Evolutionary conservation across 2,329 filamentous ascomycete genomes (phyloP), one percentile per base, ranked within the genome.

Genomic region (Ascochyta clinopodiicola): DNA sequence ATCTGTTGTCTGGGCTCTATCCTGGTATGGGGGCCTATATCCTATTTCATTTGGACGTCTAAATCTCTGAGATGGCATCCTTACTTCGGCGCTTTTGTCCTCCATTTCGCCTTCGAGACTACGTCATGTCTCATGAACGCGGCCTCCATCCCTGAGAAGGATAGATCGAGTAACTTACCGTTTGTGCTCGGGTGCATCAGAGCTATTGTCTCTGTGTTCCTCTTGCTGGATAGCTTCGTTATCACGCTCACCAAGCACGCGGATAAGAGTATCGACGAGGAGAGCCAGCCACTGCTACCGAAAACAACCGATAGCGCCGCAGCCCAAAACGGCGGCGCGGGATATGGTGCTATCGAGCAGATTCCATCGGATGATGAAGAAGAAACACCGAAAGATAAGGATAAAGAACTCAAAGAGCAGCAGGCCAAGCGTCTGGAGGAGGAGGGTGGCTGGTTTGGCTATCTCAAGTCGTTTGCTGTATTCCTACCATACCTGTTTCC

Each of bases 401-500:
- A 84, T 78, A 70, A 86, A 82, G 73, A 83, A 76, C 60, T 88
- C 85, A 80, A 79, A 59, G 73, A 77, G 51, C 71, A 75, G 44
- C 76, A 79, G 51, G 71, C 79, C 59, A 88, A 91, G 73, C 84
- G 88, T 2, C 80, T 92, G n/a, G 82, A 88, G 69, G 85, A 89
- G 60, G 85, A 89, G 55, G 90, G 90, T 1, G 91, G 87, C 60
- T 94, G 89, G 89, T 82, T 90, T 62, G 84, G 85, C 38, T 95
- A 95, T 67, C 80, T 88, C 25, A 91, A 89, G 68, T 85, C 88
- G 6, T 96, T 92, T 75, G 80, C 78, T 62, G 72, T 94, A 32
- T 88, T 96, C 71, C 79, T 93, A 25, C 91, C 90, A 0, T 90
- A 92, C 68, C 80, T 96, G 19, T 93, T 90, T 86, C 92, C 92